Percentiles rank a stretch among this genome's conserved stretches.
Conservation (phyloP, 2,329 filamentous ascomycete genomes). For the Venturia asperata region DNA sequence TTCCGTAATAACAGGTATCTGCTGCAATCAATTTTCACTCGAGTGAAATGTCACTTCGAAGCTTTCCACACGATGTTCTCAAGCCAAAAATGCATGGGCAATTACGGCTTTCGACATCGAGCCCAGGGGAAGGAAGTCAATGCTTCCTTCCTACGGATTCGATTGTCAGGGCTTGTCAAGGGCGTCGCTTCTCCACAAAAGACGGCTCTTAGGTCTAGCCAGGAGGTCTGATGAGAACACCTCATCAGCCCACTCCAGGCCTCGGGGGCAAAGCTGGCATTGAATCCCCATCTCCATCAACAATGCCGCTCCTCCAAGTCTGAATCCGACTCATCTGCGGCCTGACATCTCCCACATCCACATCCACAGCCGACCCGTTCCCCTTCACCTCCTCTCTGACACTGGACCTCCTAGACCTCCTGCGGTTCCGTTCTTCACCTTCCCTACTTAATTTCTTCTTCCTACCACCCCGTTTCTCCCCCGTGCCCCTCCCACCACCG, state of each 20-base stretch:
- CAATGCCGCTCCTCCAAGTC: conserved; percentile 12
- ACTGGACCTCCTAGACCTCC: conserved; percentile 1
- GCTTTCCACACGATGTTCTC: no score
- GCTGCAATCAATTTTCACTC: no score
- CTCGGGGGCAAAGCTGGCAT: conserved; percentile 12
- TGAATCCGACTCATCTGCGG: conserved; percentile 22
- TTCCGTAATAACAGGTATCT: no score
- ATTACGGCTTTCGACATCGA: no score
- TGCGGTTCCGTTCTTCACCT: neutral
- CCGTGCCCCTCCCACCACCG: neutral
- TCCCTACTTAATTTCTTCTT: neutral
- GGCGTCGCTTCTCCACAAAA: neutral
- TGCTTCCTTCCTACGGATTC: neutral
- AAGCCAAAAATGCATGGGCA: no score
- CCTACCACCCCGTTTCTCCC: no score
- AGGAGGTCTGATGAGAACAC: neutral
- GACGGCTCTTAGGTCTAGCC: neutral
- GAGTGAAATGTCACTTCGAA: no score
- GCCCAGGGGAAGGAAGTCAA: no score
- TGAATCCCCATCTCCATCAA: neutral
- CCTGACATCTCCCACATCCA: conserved; percentile 19
- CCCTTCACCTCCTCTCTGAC: neutral
- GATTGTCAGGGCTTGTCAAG: neutral
- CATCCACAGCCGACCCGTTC: neutral
- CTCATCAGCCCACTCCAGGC: conserved; percentile 5